These are phyloP conservation scores for Globisporangium nagaii DNA, from an alignment of 352 stramenopile species.

Conservation along the genomic window DNA sequence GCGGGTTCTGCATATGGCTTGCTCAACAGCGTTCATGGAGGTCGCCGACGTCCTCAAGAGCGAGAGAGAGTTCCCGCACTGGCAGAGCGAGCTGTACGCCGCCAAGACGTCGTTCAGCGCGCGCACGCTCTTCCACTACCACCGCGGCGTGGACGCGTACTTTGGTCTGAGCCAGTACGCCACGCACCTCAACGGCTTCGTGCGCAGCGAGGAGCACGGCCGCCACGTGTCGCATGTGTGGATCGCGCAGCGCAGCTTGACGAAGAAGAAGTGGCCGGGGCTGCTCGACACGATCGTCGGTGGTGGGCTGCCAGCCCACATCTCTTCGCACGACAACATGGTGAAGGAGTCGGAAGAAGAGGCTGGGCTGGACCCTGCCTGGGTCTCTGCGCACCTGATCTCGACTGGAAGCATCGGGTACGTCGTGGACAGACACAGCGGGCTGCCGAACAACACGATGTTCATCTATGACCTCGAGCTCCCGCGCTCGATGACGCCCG, in stretches of 20 bases:
- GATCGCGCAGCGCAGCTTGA: constrained; percentile 48
- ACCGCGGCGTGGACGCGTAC: constrained; percentile 52
- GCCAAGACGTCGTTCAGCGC: constrained; percentile 40
- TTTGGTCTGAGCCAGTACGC: constrained; percentile 67
- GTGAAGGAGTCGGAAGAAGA: constrained; percentile 67
- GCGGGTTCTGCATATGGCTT: background rate
- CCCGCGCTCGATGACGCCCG: constrained; percentile 23
- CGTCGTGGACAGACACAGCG: constrained; percentile 42
- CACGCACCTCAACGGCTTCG: constrained; percentile 69
- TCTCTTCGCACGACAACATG: constrained; percentile 62
- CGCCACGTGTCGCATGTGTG: constrained; percentile 39
- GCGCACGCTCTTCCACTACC: constrained; percentile 48
- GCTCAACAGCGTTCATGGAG: constrained; percentile 28
- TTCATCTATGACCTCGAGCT: constrained; percentile 64
- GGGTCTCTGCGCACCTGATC: constrained; percentile 27
- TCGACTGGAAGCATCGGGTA: constrained; percentile 52
- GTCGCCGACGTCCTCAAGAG: constrained; percentile 35
- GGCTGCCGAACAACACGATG: constrained; percentile 67
- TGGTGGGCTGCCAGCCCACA: constrained; percentile 42
- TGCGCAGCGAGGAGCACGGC: constrained; percentile 19
- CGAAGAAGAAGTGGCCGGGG: constrained; percentile 47
- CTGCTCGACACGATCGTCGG: constrained; percentile 59
- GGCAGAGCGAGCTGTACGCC: constrained; percentile 61
- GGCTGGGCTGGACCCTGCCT: constrained; percentile 33
- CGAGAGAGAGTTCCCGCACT: constrained; percentile 43